Base-by-base conservation (phyloP, 192 early-diverging fungal species). In the Backusella morwellensis region DNA sequence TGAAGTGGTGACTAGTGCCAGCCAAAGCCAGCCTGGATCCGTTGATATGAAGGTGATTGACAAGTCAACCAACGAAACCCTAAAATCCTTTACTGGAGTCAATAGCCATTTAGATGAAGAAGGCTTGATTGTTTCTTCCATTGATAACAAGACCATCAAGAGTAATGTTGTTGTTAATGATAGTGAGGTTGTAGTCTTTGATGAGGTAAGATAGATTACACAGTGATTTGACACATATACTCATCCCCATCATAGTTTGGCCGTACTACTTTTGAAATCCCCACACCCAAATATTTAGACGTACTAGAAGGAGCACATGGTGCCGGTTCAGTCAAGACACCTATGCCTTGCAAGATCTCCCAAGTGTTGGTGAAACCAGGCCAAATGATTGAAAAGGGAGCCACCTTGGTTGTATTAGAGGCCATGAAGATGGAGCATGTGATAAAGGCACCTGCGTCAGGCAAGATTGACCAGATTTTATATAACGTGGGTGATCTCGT, bases 391-490 rank as follows among this genome's bases (percentile, higher is more conserved):
- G 88, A 89, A 66, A 94, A 95, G 82, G 96, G 93, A 44, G 86
- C 91, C 63, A 88, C 91, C 42, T 81, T 99, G 36, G 83, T 97
- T 3, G 88, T 99, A 36, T 85, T 99, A 36, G 97, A 99, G 78
- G 97, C 97, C 21, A 99, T 99, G 97, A 99, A 99, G 89, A 99
- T 99, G 97, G 97, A 99, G 88, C 96, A 98, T 74, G 89, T 95
- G 59, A 93, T 98, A 74, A 91, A 90, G 79, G 92, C 95, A 1
- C 96, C 96, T 4, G 70, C 84, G 36, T 83, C 88, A 14, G 97
- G 95, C 21, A 86, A 85, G 5, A 80, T 98, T 70, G 85, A 90
- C 38, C 87, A 91, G 52, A 88, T 98, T 23, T 86, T 90, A 76
- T 97, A 93, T 82, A 91, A 84, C 41, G 91, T 95, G 4, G 96